Conservation (phyloP, 2,329 filamentous ascomycete species). For the Apiospora sp. region DNA sequence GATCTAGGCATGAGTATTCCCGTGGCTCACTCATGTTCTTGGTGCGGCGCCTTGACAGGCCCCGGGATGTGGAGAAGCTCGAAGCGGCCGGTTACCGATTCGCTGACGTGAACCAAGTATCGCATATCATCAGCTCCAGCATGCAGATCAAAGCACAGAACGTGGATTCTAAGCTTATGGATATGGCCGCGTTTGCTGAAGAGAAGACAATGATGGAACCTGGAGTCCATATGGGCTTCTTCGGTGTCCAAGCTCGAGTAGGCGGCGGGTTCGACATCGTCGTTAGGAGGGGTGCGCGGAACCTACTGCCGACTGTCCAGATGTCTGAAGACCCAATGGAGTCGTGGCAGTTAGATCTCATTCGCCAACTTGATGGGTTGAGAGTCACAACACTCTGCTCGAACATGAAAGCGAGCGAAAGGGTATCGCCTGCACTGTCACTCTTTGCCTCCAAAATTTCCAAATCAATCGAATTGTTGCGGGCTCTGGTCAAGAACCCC, state of each 20-base stretch:
- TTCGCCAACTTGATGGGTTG: constrained; percentile 57
- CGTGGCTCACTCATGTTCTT: constrained; percentile 84
- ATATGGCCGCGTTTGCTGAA: constrained; percentile 68
- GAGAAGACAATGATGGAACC: constrained; percentile 55
- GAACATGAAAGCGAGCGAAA: constrained; percentile 47
- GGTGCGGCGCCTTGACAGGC: constrained; percentile 67
- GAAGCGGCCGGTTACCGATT: constrained; percentile 82
- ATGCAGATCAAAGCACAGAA: constrained; percentile 75
- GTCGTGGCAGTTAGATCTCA: constrained; percentile 61
- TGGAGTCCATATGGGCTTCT: constrained; percentile 66
- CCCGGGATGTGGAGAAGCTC: constrained; percentile 68
- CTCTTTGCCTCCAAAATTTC: constrained; percentile 55
- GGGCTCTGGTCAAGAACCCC: constrained; percentile 48
- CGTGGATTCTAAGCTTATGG: constrained; percentile 67
- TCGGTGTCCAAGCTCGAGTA: constrained; percentile 61
- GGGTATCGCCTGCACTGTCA: constrained; percentile 48
- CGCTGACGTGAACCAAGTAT: constrained; percentile 72
- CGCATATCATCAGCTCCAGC: constrained; percentile 71
- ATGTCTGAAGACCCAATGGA: constrained; percentile 62
- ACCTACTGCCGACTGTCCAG: constrained; percentile 67
- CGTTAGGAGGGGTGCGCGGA: constrained; percentile 62
- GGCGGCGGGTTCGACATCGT: constrained; percentile 69
- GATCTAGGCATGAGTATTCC: constrained; percentile 54
- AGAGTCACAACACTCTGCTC: constrained; percentile 50
- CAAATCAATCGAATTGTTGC: constrained; percentile 47